phyloP scores from a whole-genome alignment of 345 rosid species.

The Lepidium didymum region DNA sequence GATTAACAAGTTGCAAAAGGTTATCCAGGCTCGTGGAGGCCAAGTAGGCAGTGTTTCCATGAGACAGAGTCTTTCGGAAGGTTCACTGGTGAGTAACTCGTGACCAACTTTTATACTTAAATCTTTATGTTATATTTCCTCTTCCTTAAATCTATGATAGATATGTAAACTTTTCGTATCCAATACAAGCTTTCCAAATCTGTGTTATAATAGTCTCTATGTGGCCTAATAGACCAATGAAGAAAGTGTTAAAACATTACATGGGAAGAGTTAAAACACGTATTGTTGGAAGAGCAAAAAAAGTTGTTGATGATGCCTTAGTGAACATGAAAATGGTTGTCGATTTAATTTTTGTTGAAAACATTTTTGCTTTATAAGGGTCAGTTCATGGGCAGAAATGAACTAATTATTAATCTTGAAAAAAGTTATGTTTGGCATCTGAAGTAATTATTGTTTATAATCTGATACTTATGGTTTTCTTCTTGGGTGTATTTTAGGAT shows the following conservation, averaged over 20 bases:
- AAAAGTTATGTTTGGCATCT: not conserved
- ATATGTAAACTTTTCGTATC: not conserved
- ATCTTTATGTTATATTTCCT: not conserved
- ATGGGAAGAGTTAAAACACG: not conserved
- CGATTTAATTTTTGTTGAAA: not conserved
- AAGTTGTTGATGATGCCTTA: not conserved
- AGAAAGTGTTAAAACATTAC: not conserved
- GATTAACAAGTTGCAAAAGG: slow-evolving; percentile 70
- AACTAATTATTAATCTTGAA: not conserved
- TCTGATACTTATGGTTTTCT: not conserved
- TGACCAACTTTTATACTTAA: not conserved
- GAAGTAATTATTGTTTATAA: not conserved
- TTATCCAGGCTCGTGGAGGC: slow-evolving; percentile 63
- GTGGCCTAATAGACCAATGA: not conserved
- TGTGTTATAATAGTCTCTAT: not conserved
- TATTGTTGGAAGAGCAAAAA: not conserved
- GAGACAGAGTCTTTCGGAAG: slow-evolving; percentile 94
- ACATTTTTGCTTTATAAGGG: not conserved
- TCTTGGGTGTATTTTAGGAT: slow-evolving; percentile 45
- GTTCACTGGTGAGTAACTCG: slow-evolving; percentile 80
- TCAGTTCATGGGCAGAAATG: not conserved
- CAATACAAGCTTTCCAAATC: not conserved
- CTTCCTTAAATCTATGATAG: not conserved
- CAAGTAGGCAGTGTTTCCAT: slow-evolving; percentile 55
- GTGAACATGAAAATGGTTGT: not conserved